These are phyloP conservation scores for Paraphaeosphaeria sporulosa DNA, from an alignment of 2,329 filamentous ascomycete species.

Conservation along the genomic window DNA sequence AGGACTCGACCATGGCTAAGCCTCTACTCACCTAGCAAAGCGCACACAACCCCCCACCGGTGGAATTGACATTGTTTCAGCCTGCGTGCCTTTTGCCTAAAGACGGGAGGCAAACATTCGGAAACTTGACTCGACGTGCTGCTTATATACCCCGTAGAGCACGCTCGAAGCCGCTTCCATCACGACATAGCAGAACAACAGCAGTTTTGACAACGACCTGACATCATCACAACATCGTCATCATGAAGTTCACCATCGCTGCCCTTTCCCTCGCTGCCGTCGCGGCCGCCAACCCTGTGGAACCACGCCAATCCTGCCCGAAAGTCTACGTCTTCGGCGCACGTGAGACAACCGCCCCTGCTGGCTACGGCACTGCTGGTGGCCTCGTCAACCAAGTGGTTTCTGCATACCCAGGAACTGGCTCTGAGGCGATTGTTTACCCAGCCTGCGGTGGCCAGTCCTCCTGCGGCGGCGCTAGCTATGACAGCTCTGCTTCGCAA, in stretches of 20 bases:
- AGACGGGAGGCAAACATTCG: slow-evolving; percentile 19
- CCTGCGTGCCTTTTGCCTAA: slow-evolving; percentile 42
- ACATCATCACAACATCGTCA: slow-evolving; percentile 17
- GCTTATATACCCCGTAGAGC: slow-evolving; percentile 26
- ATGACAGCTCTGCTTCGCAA: slow-evolving; percentile 65
- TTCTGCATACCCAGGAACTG: slow-evolving; percentile 50
- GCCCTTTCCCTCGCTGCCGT: slow-evolving; percentile 39
- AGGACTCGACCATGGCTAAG: slow-evolving; percentile 39
- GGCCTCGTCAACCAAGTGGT: slow-evolving; percentile 52
- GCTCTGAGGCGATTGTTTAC: slow-evolving; percentile 53
- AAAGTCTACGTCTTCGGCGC: slow-evolving; percentile 55
- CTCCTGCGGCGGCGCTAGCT: slow-evolving; percentile 66
- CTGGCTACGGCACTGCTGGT: slow-evolving; percentile 52
- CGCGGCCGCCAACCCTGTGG: slow-evolving; percentile 46
- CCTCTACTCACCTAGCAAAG: slow-evolving; percentile 22
- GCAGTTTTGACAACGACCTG: slow-evolving; percentile 11
- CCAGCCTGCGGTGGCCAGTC: slow-evolving; percentile 69
- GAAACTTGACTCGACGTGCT: slow-evolving; percentile 12
- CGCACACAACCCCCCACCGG: slow-evolving; percentile 34
- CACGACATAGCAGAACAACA: slow-evolving; percentile 20
- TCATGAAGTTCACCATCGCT: slow-evolving; percentile 44
- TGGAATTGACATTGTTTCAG: slow-evolving; percentile 26
- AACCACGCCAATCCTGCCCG: slow-evolving; percentile 49
- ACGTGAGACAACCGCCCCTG: slow-evolving; percentile 51
- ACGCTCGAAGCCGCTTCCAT: slow-evolving; percentile 22